Conservation (phyloP, 2,329 filamentous ascomycete genomes). For the Cercospora nicotianae region DNA sequence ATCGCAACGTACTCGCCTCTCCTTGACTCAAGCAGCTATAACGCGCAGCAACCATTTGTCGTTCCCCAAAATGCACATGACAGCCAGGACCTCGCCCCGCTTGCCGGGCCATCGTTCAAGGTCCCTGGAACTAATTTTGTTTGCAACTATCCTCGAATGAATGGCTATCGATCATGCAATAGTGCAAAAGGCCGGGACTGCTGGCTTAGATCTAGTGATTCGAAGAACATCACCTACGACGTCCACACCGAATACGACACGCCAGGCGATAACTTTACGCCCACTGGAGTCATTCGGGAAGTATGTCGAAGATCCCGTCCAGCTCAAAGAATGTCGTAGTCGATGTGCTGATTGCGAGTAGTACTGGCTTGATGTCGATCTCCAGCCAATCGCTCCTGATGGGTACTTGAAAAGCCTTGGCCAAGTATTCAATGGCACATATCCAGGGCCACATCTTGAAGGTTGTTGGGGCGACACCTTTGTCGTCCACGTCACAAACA, state of each 20-base stretch:
- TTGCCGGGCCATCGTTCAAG: constrained; percentile 15
- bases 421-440: constrained; percentile 45
- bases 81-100: constrained; percentile 2
- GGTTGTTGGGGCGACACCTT: constrained; percentile 40
- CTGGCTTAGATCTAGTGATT: constrained; percentile 28
- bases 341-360: constrained; percentile 39
- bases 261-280: constrained; percentile 21
- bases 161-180: constrained; percentile 26
- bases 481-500: constrained; percentile 40
- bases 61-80: background rate
- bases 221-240: constrained; percentile 29
- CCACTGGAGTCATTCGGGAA: constrained; percentile 34
- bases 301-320: background rate
- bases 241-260: constrained; percentile 35
- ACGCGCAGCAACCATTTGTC: constrained; percentile 14
- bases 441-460: constrained; percentile 49
- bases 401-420: constrained; percentile 26
- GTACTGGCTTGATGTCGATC: constrained; percentile 47
- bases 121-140: constrained; percentile 24
- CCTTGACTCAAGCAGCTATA: constrained; percentile 5
- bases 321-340: too few relatives aligned
- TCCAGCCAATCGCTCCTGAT: constrained; percentile 42
- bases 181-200: constrained; percentile 29
- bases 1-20: constrained; percentile 13
- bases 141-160: constrained; percentile 22